Evolutionary conservation across 73 alveolate genomes (phyloP).

Genomic region (Stentor roeselii): DNA sequence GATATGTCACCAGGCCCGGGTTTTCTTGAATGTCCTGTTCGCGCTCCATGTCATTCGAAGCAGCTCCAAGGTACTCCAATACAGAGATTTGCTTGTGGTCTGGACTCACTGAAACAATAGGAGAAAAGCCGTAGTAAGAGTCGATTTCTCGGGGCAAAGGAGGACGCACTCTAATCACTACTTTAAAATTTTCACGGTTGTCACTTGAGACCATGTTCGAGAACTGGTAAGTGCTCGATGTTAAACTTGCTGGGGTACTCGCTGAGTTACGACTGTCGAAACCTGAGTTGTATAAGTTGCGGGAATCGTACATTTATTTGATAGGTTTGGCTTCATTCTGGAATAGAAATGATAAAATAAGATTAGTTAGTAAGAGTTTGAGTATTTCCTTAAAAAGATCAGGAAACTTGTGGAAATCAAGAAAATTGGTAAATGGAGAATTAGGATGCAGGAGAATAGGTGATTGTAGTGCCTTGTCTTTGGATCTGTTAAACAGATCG

Average conservation of each 20-base stretch:
- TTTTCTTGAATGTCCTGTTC: conserved; percentile 59
- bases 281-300: no score
- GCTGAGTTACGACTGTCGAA: neutral
- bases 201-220: neutral
- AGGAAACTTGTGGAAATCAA: neutral
- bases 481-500: neutral
- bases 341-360: neutral
- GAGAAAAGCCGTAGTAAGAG: conserved; percentile 59
- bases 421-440: neutral
- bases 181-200: conserved; percentile 62
- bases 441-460: neutral
- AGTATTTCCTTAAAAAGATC: neutral
- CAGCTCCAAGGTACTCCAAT: conserved; percentile 70
- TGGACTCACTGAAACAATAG: conserved; percentile 66
- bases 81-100: conserved; percentile 57
- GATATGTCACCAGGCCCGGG: conserved; percentile 52
- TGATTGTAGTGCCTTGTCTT: neutral
- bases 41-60: conserved; percentile 56
- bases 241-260: neutral
- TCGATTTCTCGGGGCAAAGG: conserved; percentile 77
- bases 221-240: neutral
- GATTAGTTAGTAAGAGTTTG: neutral
- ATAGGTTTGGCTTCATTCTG: no score
- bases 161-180: conserved; percentile 75
- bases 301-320: no score